Conservation (phyloP, 148 eudicot species). For the Camellia sinensis region DNA sequence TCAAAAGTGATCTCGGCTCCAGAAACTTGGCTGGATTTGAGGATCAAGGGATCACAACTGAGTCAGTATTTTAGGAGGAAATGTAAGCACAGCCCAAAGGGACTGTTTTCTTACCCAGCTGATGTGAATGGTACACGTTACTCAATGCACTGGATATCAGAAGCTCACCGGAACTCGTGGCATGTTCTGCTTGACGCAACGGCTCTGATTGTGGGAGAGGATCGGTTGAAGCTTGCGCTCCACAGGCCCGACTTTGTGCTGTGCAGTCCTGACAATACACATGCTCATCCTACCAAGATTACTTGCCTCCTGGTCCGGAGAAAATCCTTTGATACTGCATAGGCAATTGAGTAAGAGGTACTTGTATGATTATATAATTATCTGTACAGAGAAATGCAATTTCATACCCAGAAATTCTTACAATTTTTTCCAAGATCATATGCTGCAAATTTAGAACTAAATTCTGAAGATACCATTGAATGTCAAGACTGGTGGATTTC, state of each 20-base stretch:
- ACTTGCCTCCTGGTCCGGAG: slow-evolving; percentile 36
- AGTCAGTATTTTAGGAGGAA: slow-evolving; percentile 40
- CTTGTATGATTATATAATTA: neutral
- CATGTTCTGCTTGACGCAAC: slow-evolving; percentile 36
- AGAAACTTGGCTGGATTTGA: slow-evolving; percentile 39
- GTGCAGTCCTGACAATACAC: slow-evolving; percentile 24
- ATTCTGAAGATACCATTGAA: too few relatives aligned
- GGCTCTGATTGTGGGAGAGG: slow-evolving; percentile 25
- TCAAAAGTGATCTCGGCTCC: slow-evolving; percentile 32
- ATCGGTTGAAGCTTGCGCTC: slow-evolving; percentile 27
- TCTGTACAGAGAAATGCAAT: neutral
- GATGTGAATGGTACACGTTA: slow-evolving; percentile 30
- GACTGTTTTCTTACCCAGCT: slow-evolving; percentile 34
- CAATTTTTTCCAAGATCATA: neutral
- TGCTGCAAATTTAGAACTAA: too few relatives aligned
- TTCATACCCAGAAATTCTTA: neutral
- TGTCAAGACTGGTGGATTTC: neutral
- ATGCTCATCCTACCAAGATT: slow-evolving; percentile 29
- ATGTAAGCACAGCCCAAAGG: slow-evolving; percentile 32
- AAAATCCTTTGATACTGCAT: slow-evolving; percentile 27
- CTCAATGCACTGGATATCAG: slow-evolving; percentile 43
- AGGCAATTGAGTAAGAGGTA: slow-evolving; percentile 3
- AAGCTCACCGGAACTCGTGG: slow-evolving; percentile 38
- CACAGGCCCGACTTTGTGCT: slow-evolving; percentile 36
- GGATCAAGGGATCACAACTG: slow-evolving; percentile 40